Conservation (phyloP, 148 eudicot genomes). For the Limonium bicolor region DNA sequence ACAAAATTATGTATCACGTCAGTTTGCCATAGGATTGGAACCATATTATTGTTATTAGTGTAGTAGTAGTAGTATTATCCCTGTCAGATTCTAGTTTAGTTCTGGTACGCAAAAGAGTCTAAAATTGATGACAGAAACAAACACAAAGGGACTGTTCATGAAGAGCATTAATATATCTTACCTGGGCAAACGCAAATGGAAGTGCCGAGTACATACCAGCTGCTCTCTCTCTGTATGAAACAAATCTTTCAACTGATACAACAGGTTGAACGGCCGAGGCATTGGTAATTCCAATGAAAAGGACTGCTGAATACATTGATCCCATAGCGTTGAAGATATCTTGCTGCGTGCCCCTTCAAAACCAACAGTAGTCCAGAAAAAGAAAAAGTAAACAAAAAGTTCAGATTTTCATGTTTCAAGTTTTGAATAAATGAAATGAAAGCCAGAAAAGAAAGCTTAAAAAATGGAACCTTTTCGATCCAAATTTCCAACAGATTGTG, state of each 20-base stretch:
- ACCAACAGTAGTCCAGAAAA: background rate
- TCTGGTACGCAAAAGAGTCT: background rate
- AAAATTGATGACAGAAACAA: background rate
- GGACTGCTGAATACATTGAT: constrained; percentile 84
- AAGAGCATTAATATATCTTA: constrained; percentile 1
- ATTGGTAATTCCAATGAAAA: constrained; percentile 83
- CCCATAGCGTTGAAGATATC: constrained; percentile 92
- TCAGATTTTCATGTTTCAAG: background rate
- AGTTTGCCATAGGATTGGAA: background rate
- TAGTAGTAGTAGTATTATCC: too few relatives aligned
- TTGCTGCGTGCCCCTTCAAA: constrained; percentile 58
- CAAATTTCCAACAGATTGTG: constrained; percentile 70
- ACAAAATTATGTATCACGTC: background rate
- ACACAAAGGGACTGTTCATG: background rate
- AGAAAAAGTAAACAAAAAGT: background rate
- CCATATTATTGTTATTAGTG: background rate
- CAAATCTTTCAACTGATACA: constrained; percentile 61
- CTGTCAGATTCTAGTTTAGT: too few relatives aligned
- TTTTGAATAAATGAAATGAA: background rate
- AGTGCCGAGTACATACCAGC: constrained; percentile 93
- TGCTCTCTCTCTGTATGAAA: constrained; percentile 79
- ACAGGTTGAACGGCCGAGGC: constrained; percentile 86
- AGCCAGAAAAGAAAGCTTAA: background rate
- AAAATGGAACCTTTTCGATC: constrained; percentile 44
- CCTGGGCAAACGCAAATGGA: constrained; percentile 87